These are phyloP conservation scores for Tuber melanosporum DNA, from an alignment of 495 filamentous ascomycete species.

Conservation along the genomic window DNA sequence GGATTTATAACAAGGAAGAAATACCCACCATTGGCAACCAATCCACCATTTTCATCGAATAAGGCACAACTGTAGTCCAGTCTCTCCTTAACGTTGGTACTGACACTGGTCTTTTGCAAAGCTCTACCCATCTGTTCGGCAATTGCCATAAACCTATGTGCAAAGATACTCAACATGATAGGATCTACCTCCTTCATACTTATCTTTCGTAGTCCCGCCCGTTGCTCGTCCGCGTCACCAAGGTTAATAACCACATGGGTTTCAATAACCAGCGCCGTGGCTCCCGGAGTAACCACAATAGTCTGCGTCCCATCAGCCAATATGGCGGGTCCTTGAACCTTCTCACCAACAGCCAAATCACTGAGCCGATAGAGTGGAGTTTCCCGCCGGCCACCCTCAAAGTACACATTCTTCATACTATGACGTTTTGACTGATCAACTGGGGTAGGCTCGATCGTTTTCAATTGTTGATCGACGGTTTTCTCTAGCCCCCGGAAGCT, in stretches of 20 bases:
- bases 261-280: constrained; percentile 64
- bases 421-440: constrained; percentile 53
- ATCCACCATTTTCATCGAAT: constrained; percentile 80
- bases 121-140: constrained; percentile 97
- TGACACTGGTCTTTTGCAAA: constrained; percentile 93
- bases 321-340: constrained; percentile 77
- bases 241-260: constrained; percentile 70
- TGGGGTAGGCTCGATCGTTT: constrained; percentile 52
- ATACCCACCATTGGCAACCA: constrained; percentile 74
- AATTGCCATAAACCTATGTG: constrained; percentile 97
- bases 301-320: constrained; percentile 94
- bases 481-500: constrained; percentile 72
- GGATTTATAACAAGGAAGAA: background rate
- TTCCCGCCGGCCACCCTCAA: constrained; percentile 65
- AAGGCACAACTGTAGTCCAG: constrained; percentile 95
- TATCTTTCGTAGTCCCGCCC: constrained; percentile 46
- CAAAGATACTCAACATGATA: constrained; percentile 92
- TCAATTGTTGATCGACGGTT: constrained; percentile 72
- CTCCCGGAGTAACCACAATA: constrained; percentile 78
- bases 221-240: constrained; percentile 52
- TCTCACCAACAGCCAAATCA: constrained; percentile 67
- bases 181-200: constrained; percentile 60
- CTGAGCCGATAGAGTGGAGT: constrained; percentile 82
- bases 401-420: constrained; percentile 57
- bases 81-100: constrained; percentile 95